Conservation (phyloP, 257 asterid species). For the Nicotiana otophora region DNA sequence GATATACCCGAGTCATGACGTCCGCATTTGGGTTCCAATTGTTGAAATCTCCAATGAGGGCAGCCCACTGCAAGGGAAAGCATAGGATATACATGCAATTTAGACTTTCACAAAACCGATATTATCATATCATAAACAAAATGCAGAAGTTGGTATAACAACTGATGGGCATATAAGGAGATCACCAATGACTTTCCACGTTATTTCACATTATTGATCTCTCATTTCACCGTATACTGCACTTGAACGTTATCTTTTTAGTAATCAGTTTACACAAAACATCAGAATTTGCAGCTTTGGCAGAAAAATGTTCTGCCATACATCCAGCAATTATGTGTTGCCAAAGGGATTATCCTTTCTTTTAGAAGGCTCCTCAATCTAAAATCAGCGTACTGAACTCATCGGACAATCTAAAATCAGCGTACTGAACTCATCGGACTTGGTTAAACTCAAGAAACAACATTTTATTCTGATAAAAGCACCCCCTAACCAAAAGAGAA, state of each 20-base stretch:
- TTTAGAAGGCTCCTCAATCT: background rate
- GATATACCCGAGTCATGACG: constrained; percentile 78
- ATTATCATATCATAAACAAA: background rate
- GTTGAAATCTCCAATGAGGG: constrained; percentile 97
- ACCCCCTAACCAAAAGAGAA: too few species aligned
- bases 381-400: background rate
- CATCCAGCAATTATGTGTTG: background rate
- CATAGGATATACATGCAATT: constrained; percentile 8
- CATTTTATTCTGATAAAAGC: background rate
- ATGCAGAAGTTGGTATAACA: background rate
- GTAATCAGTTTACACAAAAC: background rate
- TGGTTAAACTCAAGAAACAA: background rate
- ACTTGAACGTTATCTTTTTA: background rate
- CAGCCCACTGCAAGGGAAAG: constrained; percentile 53
- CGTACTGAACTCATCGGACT: background rate
- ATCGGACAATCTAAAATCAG: background rate
- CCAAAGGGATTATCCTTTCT: background rate
- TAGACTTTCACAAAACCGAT: constrained; percentile 14
- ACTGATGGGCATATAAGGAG: background rate
- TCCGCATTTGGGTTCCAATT: constrained; percentile 93
- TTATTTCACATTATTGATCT: background rate
- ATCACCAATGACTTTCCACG: background rate
- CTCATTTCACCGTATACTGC: background rate
- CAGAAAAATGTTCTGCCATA: background rate
- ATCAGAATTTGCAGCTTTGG: background rate